Conservation (phyloP, 2,329 filamentous ascomycete species). For the Rhynchosporium agropyri region DNA sequence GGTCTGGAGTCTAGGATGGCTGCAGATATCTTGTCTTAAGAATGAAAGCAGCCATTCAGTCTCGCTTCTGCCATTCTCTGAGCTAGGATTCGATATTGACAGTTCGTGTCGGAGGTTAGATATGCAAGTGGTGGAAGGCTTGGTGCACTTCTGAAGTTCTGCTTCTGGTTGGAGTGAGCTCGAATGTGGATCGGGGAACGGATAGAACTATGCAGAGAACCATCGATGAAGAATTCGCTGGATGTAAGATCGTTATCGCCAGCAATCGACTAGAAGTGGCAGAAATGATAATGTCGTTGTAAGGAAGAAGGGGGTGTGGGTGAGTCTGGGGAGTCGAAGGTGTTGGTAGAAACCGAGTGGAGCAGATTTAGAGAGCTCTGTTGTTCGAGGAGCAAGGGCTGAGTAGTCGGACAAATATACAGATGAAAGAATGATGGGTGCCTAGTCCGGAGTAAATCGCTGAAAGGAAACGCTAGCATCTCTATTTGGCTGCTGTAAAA, state of each 20-base stretch:
- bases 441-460: background rate
- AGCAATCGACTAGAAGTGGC: slow-evolving; percentile 48
- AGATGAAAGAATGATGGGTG: background rate
- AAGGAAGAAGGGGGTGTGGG: slow-evolving; percentile 46
- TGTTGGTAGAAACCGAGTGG: slow-evolving; percentile 15
- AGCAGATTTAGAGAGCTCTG: slow-evolving; percentile 22
- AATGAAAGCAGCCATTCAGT: slow-evolving; percentile 51
- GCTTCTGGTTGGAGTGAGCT: slow-evolving; percentile 26
- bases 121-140: no score
- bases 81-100: slow-evolving; percentile 46
- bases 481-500: no score
- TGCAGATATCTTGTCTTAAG: slow-evolving; percentile 45
- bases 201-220: slow-evolving; percentile 58
- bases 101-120: slow-evolving; percentile 38
- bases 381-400: slow-evolving; percentile 8
- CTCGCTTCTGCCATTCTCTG: slow-evolving; percentile 50
- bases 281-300: slow-evolving; percentile 53
- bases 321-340: slow-evolving; percentile 19
- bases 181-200: slow-evolving; percentile 57
- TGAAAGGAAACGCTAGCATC: no score
- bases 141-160: slow-evolving; percentile 24
- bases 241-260: slow-evolving; percentile 54
- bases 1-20: slow-evolving; percentile 45
- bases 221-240: slow-evolving; percentile 54
- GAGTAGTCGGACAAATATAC: background rate